Conservation (phyloP, 1,139 yeast species). For the Candida tropicalis region DNA sequence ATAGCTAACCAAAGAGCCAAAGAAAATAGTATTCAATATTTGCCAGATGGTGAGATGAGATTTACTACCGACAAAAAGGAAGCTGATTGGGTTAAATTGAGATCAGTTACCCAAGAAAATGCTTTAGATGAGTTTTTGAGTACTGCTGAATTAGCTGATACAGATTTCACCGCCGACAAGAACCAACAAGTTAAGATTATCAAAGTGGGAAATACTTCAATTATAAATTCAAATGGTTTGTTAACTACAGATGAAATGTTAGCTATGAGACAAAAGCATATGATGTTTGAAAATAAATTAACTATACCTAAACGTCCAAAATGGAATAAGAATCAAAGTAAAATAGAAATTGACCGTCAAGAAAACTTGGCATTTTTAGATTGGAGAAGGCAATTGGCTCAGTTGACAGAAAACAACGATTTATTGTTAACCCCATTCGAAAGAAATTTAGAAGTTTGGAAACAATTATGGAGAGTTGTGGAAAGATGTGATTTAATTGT, state of each 20-base stretch:
- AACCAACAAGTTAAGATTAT: conserved; percentile 83
- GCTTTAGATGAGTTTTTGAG: conserved; percentile 91
- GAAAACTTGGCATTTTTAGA: conserved; percentile 90
- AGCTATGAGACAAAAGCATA: conserved; percentile 64
- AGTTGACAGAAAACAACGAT: conserved; percentile 79
- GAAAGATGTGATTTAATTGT: conserved; percentile 94
- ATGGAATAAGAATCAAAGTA: conserved; percentile 77
- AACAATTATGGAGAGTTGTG: conserved; percentile 97
- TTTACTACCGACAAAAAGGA: conserved; percentile 82
- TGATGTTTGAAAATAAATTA: conserved; percentile 73
- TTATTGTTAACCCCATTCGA: conserved; percentile 94
- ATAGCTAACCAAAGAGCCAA: conserved; percentile 73
- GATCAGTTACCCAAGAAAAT: conserved; percentile 93
- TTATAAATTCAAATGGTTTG: conserved; percentile 49
- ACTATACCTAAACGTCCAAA: conserved; percentile 94
- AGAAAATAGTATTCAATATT: conserved; percentile 67
- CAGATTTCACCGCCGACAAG: conserved; percentile 93
- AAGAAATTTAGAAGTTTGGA: conserved; percentile 97
- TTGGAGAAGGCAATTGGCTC: conserved; percentile 91
- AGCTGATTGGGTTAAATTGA: conserved; percentile 85
- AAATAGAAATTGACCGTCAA: conserved; percentile 76
- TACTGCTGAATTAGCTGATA: conserved; percentile 94
- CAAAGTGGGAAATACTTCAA: conserved; percentile 64
- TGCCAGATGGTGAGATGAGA: conserved; percentile 86
- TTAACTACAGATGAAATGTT: conserved; percentile 70